A percentile compares a stretch with the other conserved stretches of the same genome.
These are phyloP conservation scores for Lyophyllum decastes DNA, from an alignment of 768 basidiomycete genomes.

Conservation along the genomic window DNA sequence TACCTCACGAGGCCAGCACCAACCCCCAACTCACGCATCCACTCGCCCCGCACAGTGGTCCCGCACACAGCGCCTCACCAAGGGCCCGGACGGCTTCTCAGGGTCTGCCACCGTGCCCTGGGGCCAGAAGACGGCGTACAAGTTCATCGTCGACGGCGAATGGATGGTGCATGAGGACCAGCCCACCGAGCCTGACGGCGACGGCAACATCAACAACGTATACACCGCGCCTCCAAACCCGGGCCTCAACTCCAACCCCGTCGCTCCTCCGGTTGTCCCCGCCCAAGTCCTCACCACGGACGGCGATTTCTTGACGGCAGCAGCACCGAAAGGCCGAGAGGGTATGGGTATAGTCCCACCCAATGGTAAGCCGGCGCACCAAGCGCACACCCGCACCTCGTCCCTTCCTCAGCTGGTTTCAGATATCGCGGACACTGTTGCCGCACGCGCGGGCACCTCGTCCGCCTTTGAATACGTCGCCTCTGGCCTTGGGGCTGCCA, in stretches of 20 bases:
- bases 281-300: neutral
- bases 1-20: slow-evolving; percentile 7
- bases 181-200: slow-evolving; percentile 60
- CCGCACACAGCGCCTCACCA: slow-evolving; percentile 53
- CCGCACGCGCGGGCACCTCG: slow-evolving; percentile 37
- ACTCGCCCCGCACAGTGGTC: slow-evolving; percentile 51
- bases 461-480: slow-evolving; percentile 40
- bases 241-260: slow-evolving; percentile 11
- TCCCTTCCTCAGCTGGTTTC: slow-evolving; percentile 33
- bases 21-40: slow-evolving; percentile 12
- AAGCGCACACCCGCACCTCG: slow-evolving; percentile 3
- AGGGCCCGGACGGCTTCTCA: slow-evolving; percentile 55
- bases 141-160: slow-evolving; percentile 76
- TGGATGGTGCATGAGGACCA: slow-evolving; percentile 59
- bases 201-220: slow-evolving; percentile 74
- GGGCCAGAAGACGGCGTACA: slow-evolving; percentile 67
- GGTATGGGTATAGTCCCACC: neutral
- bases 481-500: slow-evolving; percentile 37
- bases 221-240: slow-evolving; percentile 47
- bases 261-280: neutral
- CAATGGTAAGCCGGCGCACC: slow-evolving; percentile 13
- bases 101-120: slow-evolving; percentile 58
- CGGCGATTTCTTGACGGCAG: neutral
- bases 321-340: no score
- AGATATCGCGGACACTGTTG: slow-evolving; percentile 38